A percentile compares a stretch with the other conserved stretches of the same genome.
Conservation (phyloP, 495 filamentous ascomycete genomes). For the Endocarpon pusillum region DNA sequence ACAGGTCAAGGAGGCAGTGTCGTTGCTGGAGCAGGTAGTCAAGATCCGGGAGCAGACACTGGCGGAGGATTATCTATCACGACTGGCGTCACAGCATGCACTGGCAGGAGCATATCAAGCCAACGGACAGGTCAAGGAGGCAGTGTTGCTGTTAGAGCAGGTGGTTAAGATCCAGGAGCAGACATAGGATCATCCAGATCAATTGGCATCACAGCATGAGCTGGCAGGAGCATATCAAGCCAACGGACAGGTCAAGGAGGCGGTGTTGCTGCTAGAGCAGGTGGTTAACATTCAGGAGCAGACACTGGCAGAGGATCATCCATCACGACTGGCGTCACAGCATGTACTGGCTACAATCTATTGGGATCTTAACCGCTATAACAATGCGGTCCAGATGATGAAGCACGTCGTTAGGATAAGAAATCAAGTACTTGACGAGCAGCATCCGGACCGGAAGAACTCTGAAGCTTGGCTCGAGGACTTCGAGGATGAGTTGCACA, state of each 20-base stretch:
- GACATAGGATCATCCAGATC: constrained; percentile 11
- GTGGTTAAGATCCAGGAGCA: constrained; percentile 14
- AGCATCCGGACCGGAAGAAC: constrained; percentile 12
- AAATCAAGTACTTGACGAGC: constrained; percentile 8
- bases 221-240: constrained; percentile 16
- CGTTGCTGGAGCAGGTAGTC: constrained; percentile 18
- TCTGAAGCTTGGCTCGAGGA: constrained; percentile 19
- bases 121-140: constrained; percentile 13
- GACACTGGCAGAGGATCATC: constrained; percentile 13
- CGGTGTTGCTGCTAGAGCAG: constrained; percentile 16
- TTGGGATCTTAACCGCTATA: constrained; percentile 9
- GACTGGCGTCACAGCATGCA: constrained; percentile 14
- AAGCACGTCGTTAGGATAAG: constrained; percentile 19
- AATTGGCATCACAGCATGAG: constrained; percentile 17
- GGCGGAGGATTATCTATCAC: constrained; percentile 13
- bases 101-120: constrained; percentile 16
- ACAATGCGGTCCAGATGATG: constrained; percentile 11
- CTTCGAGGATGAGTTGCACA: background rate
- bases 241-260: constrained; percentile 15
- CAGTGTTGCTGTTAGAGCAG: constrained; percentile 15
- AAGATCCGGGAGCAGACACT: constrained; percentile 10
- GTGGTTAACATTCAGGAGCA: constrained; percentile 12
- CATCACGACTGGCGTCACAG: constrained; percentile 11
- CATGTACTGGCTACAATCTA: constrained; percentile 17
- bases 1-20: constrained; percentile 15